phyloP scores from a whole-genome alignment of 192 early-diverging fungal species.

The Coemansia sp. region DNA sequence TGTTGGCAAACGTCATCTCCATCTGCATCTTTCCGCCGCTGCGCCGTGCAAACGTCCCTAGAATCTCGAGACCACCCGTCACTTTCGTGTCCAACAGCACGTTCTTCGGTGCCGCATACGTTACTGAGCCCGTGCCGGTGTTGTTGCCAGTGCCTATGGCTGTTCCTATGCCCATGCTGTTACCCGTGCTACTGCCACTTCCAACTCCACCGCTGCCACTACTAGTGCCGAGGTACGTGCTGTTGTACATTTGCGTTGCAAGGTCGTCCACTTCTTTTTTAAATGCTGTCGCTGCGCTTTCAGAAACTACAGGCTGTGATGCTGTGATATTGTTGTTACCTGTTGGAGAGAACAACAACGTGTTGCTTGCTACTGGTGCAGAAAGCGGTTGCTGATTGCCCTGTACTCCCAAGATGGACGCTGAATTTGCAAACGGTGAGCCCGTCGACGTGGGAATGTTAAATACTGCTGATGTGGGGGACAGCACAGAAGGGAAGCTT shows the following conservation, averaged over 20 bases:
- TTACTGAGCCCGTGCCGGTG: neutral
- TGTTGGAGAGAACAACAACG: conserved; percentile 1
- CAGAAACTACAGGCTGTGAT: neutral
- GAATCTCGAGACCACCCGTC: conserved; percentile 54
- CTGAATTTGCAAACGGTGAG: neutral
- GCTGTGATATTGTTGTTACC: conserved; percentile 7
- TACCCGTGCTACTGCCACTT: too few relatives aligned
- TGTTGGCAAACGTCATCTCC: conserved; percentile 66
- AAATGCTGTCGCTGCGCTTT: neutral
- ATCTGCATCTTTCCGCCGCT: conserved; percentile 55
- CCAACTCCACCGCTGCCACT: too few relatives aligned
- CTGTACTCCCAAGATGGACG: too few relatives aligned
- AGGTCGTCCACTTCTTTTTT: conserved; percentile 32
- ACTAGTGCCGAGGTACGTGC: too few relatives aligned
- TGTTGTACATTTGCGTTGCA: conserved; percentile 37
- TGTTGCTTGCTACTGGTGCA: neutral
- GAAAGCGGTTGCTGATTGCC: conserved; percentile 2
- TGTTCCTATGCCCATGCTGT: too few relatives aligned
- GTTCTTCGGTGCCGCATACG: conserved; percentile 43
- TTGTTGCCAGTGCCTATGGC: too few relatives aligned
- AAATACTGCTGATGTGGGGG: conserved; percentile 18
- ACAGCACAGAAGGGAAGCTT: conserved; percentile 17
- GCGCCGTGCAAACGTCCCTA: conserved; percentile 58
- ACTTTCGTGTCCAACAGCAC: conserved; percentile 52
- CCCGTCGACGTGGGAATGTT: neutral